Conservation (phyloP, 2,329 filamentous ascomycete species). For the Colletotrichum tabaci region DNA sequence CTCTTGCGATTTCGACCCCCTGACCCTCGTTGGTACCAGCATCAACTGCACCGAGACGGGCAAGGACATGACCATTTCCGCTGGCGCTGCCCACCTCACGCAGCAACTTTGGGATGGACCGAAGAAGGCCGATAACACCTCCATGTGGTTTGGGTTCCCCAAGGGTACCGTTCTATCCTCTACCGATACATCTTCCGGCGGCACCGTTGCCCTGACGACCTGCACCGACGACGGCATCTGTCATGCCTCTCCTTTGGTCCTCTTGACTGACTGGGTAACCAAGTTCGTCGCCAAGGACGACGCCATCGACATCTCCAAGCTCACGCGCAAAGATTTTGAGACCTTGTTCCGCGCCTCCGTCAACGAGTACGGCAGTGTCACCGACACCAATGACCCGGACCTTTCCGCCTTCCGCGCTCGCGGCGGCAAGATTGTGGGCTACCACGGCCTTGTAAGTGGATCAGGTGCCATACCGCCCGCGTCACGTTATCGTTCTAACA, state of each 20-base stretch:
- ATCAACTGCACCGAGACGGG: constrained; percentile 42
- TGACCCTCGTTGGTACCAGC: constrained; percentile 17
- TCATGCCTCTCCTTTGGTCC: no score
- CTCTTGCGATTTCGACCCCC: constrained; percentile 43
- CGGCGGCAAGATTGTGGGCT: constrained; percentile 56
- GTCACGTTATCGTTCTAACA: neutral
- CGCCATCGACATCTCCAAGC: neutral
- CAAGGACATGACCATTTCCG: neutral
- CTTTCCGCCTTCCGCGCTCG: constrained; percentile 55
- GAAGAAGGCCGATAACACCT: neutral
- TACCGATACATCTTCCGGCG: no score
- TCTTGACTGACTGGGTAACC: neutral
- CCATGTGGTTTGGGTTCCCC: no score
- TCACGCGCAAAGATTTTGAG: neutral
- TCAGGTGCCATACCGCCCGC: rapidly evolving
- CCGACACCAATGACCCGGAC: constrained; percentile 15
- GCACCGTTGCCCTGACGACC: no score
- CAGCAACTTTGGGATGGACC: no score
- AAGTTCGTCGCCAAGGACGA: neutral
- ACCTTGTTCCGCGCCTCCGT: neutral
- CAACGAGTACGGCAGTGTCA: neutral
- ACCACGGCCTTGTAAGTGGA: constrained; percentile 52
- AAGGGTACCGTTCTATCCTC: no score
- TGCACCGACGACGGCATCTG: no score
- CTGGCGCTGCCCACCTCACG: neutral